Evolutionary conservation across 768 basidiomycete species (phyloP), one percentile per base, ranked within the genome.

Genomic region (Obba rivulosa): DNA sequence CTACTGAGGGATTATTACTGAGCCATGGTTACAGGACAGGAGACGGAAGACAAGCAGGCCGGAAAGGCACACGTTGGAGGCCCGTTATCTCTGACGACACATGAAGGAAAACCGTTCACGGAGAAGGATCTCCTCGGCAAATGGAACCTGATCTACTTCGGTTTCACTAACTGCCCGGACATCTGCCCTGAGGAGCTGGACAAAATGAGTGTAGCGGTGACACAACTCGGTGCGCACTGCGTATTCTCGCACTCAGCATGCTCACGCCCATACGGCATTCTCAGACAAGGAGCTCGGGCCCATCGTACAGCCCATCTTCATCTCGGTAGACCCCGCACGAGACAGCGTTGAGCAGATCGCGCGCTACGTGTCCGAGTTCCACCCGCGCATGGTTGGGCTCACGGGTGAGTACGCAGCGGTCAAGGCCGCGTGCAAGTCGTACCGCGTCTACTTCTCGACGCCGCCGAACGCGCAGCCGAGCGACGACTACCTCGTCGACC

Each of bases 161-260:
- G 96, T n/a, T 99, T 98, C 73, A 94, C 95, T 24, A 95, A 99
- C 67, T 99, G 96, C 67, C 95, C 96, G 5, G 96, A 99, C 67
- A 97, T 99, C 46, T 99, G 96, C 62, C 96, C 96, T 1, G 90
- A 94, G 46, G 95, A 98, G 69, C 75, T 99, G 23, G 96, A 99
- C 72, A 98, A 98, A 73, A 81, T 97, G 71, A 82, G 87, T 11
- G 74, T 68, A 0, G 83, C 93, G 16, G 73, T 98, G 37, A 75
- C 85, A 25, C 67, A 73, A 41, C 71, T 91, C 46, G 85, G 92
- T 91, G 55, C 52, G 87, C n/a, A n/a, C n/a, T n/a, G n/a, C n/a
- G n/a, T n/a, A n/a, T 64, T 22, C 37, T 18, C 18, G 31, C 16
- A n/a, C 25, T 31, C 37, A n/a, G 16, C 43, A 1, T 11, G 42